Conservation (phyloP, 495 filamentous ascomycete species). For the Letharia lupina region DNA sequence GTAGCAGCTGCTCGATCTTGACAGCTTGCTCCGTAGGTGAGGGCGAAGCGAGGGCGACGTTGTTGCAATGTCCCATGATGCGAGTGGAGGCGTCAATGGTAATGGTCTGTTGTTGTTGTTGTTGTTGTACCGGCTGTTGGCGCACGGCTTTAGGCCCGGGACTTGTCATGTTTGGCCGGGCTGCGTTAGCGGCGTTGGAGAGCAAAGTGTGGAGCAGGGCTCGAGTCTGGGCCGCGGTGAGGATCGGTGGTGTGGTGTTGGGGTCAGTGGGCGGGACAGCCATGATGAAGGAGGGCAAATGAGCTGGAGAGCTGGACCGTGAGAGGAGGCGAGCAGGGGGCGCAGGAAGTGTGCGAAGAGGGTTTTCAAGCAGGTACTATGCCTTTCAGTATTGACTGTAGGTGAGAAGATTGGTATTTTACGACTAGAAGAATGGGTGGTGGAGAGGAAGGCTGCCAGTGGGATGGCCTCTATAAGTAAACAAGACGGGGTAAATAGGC, state of each 20-base stretch:
- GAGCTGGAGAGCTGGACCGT: not conserved
- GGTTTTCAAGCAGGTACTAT: not conserved
- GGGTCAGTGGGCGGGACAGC: constrained; percentile 1
- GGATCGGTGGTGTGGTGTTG: constrained; percentile 3
- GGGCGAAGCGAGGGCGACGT: constrained; percentile 27
- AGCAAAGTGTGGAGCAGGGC: constrained; percentile 14
- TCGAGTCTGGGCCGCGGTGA: constrained; percentile 14
- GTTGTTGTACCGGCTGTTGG: constrained; percentile 5
- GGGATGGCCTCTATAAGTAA: not conserved
- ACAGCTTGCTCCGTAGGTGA: constrained; percentile 6
- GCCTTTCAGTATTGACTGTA: not conserved
- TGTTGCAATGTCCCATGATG: constrained; percentile 32
- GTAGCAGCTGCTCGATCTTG: constrained; percentile 12
- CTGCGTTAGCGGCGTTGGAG: not conserved
- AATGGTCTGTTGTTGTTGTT: constrained; percentile 24
- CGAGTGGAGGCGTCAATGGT: constrained; percentile 34
- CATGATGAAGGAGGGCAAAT: not conserved
- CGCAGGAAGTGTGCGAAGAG: not conserved
- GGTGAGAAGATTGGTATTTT: not conserved
- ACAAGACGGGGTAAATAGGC: not conserved
- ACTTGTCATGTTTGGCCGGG: not conserved
- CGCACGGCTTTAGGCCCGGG: not conserved
- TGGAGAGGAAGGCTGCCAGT: not conserved
- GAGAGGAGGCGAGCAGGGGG: no score
- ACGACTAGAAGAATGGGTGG: not conserved